Conservation (phyloP, 139 green algal genomes). For the Picochlorum sp. region DNA sequence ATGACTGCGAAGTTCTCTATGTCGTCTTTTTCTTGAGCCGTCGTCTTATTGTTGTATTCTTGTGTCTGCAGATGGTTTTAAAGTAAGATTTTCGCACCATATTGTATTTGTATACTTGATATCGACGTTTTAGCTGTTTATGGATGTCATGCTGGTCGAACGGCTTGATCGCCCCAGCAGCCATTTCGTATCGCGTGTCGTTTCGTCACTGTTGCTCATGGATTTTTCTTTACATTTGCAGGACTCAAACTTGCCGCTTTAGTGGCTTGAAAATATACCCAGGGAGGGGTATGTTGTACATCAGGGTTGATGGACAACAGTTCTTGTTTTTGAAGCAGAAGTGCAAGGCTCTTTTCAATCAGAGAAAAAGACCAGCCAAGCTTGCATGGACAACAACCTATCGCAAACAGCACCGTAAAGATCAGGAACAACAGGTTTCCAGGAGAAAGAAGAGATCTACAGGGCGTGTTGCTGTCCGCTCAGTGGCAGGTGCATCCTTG, state of each 20-base stretch:
- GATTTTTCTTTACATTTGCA: conserved; percentile 30
- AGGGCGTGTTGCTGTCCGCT: conserved; percentile 52
- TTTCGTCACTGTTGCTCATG: neutral
- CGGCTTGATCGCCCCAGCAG: neutral
- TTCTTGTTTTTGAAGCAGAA: conserved; percentile 97
- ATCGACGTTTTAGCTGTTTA: no score
- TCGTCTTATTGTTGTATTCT: neutral
- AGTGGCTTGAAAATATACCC: conserved; percentile 97
- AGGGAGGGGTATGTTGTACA: conserved; percentile 83
- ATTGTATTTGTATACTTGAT: neutral
- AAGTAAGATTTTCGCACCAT: conserved; percentile 1
- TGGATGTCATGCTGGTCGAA: neutral
- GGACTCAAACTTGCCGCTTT: conserved; percentile 94
- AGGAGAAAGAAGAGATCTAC: conserved; percentile 82
- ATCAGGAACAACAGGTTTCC: conserved; percentile 50
- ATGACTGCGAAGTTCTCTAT: neutral
- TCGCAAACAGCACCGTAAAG: conserved; percentile 96
- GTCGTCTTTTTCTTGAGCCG: neutral
- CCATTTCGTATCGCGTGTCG: neutral
- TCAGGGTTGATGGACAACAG: conserved; percentile 82
- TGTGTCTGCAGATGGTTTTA: conserved; percentile 5
- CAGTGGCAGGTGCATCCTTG: conserved; percentile 78
- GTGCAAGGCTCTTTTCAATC: conserved; percentile 81
- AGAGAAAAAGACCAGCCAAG: conserved; percentile 90
- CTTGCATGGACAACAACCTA: conserved; percentile 91